These are phyloP conservation scores for Cryphonectria nitschkei DNA, from an alignment of 2,329 filamentous ascomycete genomes.

Conservation along the genomic window DNA sequence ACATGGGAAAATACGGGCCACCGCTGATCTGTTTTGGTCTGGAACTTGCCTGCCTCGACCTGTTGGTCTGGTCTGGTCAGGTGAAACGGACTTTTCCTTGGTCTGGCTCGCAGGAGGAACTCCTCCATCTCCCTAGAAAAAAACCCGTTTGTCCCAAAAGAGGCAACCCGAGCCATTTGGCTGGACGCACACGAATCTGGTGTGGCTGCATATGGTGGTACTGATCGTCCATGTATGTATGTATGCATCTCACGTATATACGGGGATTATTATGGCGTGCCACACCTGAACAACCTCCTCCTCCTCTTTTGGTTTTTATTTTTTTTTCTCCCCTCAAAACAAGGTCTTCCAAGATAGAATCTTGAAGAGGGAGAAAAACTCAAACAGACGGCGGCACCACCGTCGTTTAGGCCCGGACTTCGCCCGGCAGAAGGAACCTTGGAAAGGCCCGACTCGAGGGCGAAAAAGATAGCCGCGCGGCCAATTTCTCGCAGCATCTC, in stretches of 20 bases:
- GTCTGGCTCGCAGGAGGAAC: not conserved
- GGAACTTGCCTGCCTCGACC: not conserved
- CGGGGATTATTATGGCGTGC: not conserved
- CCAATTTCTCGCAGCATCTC: slow-evolving; percentile 16
- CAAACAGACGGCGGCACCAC: not conserved
- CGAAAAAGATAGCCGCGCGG: slow-evolving; percentile 4
- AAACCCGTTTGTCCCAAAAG: not conserved
- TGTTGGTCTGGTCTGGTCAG: too few relatives aligned
- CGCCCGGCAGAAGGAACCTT: slow-evolving; percentile 2
- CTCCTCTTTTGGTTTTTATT: too few relatives aligned
- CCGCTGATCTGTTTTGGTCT: not conserved
- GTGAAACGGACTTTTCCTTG: too few relatives aligned
- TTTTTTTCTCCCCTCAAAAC: too few relatives aligned
- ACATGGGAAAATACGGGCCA: not conserved
- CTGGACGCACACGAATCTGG: not conserved
- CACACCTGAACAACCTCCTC: too few relatives aligned
- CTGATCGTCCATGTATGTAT: too few relatives aligned
- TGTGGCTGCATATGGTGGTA: too few relatives aligned
- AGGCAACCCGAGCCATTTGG: not conserved
- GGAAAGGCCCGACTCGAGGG: slow-evolving; percentile 14
- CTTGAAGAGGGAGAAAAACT: too few relatives aligned
- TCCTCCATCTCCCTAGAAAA: not conserved
- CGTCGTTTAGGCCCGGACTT: slow-evolving; percentile 2
- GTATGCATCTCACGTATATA: not conserved
- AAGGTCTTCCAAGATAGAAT: not conserved